Conservation (phyloP, 2,329 filamentous ascomycete species). For the Trichoderma asperellum region DNA sequence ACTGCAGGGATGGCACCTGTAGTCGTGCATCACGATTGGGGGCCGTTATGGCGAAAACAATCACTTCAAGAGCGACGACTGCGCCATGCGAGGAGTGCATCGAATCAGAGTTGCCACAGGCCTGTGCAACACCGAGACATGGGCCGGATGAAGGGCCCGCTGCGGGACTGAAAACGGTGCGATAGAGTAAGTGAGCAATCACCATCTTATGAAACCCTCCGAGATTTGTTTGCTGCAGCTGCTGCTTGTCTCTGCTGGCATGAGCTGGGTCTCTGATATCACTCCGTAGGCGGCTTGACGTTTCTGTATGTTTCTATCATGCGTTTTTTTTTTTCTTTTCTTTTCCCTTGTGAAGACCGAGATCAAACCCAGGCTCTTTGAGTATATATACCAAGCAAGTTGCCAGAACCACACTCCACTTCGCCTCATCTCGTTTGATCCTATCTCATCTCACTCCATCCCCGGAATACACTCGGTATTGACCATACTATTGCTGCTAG, state of each 20-base stretch:
- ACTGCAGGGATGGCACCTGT: not conserved
- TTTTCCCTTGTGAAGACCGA: not conserved
- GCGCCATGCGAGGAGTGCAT: not conserved
- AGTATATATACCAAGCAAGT: not conserved
- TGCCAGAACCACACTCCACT: not conserved
- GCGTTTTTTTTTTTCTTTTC: not conserved
- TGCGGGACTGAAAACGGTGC: not conserved
- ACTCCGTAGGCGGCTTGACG: not conserved
- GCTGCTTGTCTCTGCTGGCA: not conserved
- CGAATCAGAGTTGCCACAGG: not conserved
- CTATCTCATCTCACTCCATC: not conserved
- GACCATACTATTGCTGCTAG: not conserved
- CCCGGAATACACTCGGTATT: not conserved
- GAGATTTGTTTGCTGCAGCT: not conserved
- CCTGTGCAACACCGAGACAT: conserved; percentile 11
- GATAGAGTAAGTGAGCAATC: not conserved
- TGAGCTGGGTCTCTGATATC: not conserved
- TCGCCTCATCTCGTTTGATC: not conserved
- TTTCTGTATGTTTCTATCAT: not conserved
- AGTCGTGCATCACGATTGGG: not conserved
- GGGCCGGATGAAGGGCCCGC: not conserved
- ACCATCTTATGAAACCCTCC: not conserved
- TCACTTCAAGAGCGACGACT: not conserved
- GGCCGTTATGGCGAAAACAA: not conserved
- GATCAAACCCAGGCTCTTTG: not conserved